Conservation (phyloP, 2,329 filamentous ascomycete genomes). For the Aspergillus ustus region DNA sequence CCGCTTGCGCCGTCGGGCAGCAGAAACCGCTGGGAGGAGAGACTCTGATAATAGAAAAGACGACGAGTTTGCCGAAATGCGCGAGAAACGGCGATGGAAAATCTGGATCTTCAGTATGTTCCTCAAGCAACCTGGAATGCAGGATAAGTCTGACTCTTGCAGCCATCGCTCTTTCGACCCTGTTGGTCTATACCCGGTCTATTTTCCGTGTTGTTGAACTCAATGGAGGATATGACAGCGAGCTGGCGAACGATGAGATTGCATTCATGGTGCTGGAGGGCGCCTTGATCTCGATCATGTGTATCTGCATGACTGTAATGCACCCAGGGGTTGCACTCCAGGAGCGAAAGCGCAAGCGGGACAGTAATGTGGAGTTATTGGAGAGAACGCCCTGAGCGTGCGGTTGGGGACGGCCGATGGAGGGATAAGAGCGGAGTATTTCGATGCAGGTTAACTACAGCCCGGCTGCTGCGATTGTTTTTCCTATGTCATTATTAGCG, state of each 20-base stretch:
- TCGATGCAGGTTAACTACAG: not conserved
- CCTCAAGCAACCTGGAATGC: not conserved
- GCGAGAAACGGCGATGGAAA: not conserved
- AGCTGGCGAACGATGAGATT: constrained; percentile 54
- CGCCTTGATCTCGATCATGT: constrained; percentile 55
- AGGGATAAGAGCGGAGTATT: not conserved
- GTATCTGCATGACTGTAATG: constrained; percentile 28
- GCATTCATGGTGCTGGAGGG: constrained; percentile 59
- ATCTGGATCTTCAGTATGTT: not conserved
- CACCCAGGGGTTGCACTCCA: constrained; percentile 8
- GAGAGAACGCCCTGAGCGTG: not conserved
- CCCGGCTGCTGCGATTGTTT: not conserved
- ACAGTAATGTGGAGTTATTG: not conserved
- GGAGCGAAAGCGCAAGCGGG: not conserved
- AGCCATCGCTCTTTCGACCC: constrained; percentile 38
- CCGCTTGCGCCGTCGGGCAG: constrained; percentile 31
- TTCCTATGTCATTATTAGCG: not conserved
- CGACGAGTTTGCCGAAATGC: not conserved
- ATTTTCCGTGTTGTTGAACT: constrained; percentile 57
- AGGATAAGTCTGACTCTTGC: not conserved
- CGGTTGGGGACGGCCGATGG: not conserved
- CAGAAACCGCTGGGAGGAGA: not conserved
- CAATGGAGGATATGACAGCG: constrained; percentile 51
- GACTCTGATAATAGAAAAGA: not conserved
- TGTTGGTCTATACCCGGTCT: constrained; percentile 55